phyloP scores from a whole-genome alignment of 1,139 yeast genomes.

The Meyerozyma sp. region DNA sequence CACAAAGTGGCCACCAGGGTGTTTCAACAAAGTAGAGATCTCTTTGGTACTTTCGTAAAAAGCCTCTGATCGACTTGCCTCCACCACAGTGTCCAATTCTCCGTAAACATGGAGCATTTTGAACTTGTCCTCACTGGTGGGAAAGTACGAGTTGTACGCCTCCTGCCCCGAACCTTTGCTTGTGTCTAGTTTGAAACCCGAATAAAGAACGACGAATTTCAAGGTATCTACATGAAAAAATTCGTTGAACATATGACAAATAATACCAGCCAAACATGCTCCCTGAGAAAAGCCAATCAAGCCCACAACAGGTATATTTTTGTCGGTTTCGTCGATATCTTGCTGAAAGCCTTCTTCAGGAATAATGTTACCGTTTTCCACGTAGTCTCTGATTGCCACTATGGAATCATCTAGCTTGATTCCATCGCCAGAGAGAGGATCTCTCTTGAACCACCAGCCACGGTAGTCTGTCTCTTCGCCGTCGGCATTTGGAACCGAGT shows the following conservation, averaged over 20 bases:
- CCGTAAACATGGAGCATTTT: constrained; percentile 72
- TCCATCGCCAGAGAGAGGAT: constrained; percentile 14
- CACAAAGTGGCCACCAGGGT: constrained; percentile 85
- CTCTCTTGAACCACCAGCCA: constrained; percentile 37
- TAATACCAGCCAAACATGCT: constrained; percentile 45
- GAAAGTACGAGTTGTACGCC: constrained; percentile 24
- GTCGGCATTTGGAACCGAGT: constrained; percentile 22
- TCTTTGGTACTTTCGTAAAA: constrained; percentile 51
- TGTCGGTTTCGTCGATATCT: constrained; percentile 21
- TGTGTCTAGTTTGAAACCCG: constrained; percentile 69
- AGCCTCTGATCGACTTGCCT: constrained; percentile 60
- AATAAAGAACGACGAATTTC: constrained; percentile 67
- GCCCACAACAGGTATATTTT: constrained; percentile 33
- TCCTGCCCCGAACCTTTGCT: constrained; percentile 27
- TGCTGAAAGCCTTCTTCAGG: constrained; percentile 5
- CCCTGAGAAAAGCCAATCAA: constrained; percentile 44
- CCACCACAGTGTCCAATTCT: constrained; percentile 82
- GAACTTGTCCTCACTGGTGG: constrained; percentile 16
- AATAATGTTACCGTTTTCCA: constrained; percentile 26
- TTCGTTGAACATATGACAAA: constrained; percentile 27
- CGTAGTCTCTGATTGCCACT: constrained; percentile 23
- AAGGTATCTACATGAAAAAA: constrained; percentile 32
- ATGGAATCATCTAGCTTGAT: constrained; percentile 26
- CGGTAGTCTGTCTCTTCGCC: constrained; percentile 40
- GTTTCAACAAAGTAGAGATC: constrained; percentile 48